Evolutionary conservation across 148 eudicot species (phyloP).

Genomic region (Nepenthes gracilis): DNA sequence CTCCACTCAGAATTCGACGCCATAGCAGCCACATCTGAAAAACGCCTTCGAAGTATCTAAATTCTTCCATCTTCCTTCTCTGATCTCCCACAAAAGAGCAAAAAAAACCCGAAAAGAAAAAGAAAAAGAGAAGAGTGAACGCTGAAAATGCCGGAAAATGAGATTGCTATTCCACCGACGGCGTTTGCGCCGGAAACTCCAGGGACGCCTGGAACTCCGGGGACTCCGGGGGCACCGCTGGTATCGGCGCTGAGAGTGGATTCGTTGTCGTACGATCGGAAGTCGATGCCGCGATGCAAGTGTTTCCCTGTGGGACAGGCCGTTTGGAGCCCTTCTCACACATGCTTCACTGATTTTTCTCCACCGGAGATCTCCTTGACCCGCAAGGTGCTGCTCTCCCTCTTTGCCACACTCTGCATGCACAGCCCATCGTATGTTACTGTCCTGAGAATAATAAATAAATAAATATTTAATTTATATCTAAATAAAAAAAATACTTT

Average conservation of each 20-base stretch:
- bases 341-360: not conserved
- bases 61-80: not conserved
- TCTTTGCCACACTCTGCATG: too few species aligned
- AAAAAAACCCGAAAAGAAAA: not conserved
- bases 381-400: not conserved
- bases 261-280: not conserved
- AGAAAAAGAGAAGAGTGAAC: not conserved
- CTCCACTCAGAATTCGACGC: too few species aligned
- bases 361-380: not conserved
- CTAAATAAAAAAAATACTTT: too few species aligned
- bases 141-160: not conserved
- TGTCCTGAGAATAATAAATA: too few species aligned
- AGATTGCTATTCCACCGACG: not conserved
- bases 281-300: conserved; percentile 1
- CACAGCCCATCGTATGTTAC: too few species aligned
- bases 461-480: too few species aligned
- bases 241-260: not conserved
- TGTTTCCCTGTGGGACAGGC: not conserved
- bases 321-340: not conserved
- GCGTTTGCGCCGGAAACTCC: not conserved
- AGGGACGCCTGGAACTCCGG: not conserved
- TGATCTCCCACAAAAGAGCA: not conserved
- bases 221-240: not conserved
- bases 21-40: too few species aligned
- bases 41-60: too few species aligned